Evolutionary conservation across 2,329 filamentous ascomycete genomes (phyloP).

Genomic region (Diaporthe citrichinensis): DNA sequence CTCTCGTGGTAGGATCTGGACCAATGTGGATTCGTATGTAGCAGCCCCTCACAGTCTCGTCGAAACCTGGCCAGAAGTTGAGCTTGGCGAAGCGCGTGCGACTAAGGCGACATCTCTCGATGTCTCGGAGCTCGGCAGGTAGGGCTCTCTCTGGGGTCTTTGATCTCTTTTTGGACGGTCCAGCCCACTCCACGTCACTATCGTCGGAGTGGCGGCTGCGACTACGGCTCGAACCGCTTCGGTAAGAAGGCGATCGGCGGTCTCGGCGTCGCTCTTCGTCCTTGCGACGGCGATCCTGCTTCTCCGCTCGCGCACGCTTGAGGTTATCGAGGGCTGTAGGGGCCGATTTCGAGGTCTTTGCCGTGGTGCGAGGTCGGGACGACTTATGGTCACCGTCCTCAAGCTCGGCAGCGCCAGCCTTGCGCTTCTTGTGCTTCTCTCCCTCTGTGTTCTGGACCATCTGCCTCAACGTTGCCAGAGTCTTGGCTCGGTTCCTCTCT

Average conservation of each 20-base stretch:
- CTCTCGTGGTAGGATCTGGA: conserved; percentile 77
- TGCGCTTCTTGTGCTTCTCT: conserved; percentile 78
- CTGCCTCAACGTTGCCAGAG: conserved; percentile 85
- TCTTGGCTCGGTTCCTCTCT: conserved; percentile 84
- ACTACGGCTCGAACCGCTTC: conserved; percentile 50
- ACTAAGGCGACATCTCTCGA: conserved; percentile 86
- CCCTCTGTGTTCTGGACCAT: conserved; percentile 77
- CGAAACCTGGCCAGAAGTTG: conserved; percentile 94
- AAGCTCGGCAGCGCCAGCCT: conserved; percentile 82
- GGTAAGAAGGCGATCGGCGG: conserved; percentile 58
- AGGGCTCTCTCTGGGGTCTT: conserved; percentile 73
- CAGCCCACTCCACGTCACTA: conserved; percentile 85
- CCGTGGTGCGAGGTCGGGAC: conserved; percentile 78
- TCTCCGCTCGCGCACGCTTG: conserved; percentile 73
- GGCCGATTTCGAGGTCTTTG: conserved; percentile 44
- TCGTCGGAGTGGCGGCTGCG: conserved; percentile 63
- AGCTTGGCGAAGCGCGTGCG: conserved; percentile 89
- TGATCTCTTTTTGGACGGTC: conserved; percentile 63
- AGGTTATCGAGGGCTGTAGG: conserved; percentile 73
- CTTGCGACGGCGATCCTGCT: conserved; percentile 74
- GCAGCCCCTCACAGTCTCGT: conserved; percentile 84
- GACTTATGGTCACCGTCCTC: conserved; percentile 84
- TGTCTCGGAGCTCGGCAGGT: conserved; percentile 82
- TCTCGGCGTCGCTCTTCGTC: conserved; percentile 73
- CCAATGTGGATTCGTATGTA: conserved; percentile 90